phyloP scores from a whole-genome alignment of 352 stramenopile genomes.

The Phytophthora citrophthora region DNA sequence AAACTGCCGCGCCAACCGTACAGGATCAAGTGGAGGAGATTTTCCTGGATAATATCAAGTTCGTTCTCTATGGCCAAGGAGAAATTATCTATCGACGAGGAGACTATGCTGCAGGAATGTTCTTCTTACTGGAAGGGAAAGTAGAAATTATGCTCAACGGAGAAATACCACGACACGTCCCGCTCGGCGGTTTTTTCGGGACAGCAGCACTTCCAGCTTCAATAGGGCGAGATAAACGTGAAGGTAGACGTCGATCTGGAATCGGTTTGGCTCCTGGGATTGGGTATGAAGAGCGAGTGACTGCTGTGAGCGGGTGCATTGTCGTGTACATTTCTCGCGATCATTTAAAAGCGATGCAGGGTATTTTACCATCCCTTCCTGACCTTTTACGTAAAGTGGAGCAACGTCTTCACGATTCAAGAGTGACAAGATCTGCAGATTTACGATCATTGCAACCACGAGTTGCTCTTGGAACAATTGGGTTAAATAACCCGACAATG shows the following conservation, averaged over 20 bases:
- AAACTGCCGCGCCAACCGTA: conserved; percentile 6
- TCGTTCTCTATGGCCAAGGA: conserved; percentile 62
- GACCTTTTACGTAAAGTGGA: conserved; percentile 38
- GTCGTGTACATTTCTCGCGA: conserved; percentile 55
- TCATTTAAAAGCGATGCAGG: conserved; percentile 50
- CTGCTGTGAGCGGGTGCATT: conserved; percentile 59
- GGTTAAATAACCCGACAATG: conserved; percentile 34
- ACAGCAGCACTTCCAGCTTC: conserved; percentile 38
- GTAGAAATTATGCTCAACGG: conserved; percentile 38
- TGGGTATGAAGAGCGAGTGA: conserved; percentile 49
- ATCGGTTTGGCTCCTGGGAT: neutral
- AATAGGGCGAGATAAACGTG: conserved; percentile 3
- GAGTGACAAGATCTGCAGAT: conserved; percentile 40
- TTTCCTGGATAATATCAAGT: conserved; percentile 62
- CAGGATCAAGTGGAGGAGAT: conserved; percentile 50
- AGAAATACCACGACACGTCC: conserved; percentile 34
- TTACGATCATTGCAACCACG: conserved; percentile 32
- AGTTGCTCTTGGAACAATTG: conserved; percentile 14
- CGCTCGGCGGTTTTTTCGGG: conserved; percentile 57
- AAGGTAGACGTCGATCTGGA: conserved; percentile 17
- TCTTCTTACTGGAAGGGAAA: conserved; percentile 60
- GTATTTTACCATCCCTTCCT: conserved; percentile 37
- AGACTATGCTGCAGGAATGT: conserved; percentile 55
- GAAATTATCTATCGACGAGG: conserved; percentile 66
- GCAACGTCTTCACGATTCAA: conserved; percentile 30